Conservation (phyloP, 2,329 filamentous ascomycete species). For the Chrysosporium keratinophilum region DNA sequence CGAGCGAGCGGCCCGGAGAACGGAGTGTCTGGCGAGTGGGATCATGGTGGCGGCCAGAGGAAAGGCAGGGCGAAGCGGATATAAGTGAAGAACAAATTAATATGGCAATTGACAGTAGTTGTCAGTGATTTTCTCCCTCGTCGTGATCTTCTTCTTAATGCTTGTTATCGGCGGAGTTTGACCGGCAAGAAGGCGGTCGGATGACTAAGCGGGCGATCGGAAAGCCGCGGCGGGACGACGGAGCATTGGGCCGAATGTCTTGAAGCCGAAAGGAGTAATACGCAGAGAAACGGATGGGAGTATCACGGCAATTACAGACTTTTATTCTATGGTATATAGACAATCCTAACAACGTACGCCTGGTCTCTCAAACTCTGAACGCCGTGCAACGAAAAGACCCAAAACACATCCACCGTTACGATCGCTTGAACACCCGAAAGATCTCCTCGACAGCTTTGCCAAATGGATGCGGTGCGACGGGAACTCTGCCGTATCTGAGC, state of each 20-base stretch:
- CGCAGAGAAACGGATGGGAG: neutral
- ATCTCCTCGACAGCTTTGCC: neutral
- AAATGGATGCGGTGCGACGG: neutral
- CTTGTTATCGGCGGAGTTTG: neutral
- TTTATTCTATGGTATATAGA: neutral
- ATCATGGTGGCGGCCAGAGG: slow-evolving; percentile 8
- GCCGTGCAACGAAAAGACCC: neutral
- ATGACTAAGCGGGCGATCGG: slow-evolving; percentile 12
- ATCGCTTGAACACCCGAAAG: neutral
- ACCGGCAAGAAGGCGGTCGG: neutral
- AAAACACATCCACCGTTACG: neutral
- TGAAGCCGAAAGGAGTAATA: neutral
- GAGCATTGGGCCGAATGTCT: neutral
- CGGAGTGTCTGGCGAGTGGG: slow-evolving; percentile 30
- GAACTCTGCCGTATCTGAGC: neutral
- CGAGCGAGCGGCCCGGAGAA: slow-evolving; percentile 35
- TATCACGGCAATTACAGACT: neutral
- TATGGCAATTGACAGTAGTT: neutral
- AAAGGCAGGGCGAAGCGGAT: neutral
- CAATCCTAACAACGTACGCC: neutral
- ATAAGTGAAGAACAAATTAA: neutral
- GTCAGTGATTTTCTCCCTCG: neutral
- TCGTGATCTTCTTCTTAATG: neutral
- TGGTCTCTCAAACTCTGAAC: slow-evolving; percentile 6
- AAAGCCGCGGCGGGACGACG: slow-evolving; percentile 8